Percentiles rank a stretch among this genome's conserved stretches.
phyloP scores from a whole-genome alignment of 2,329 filamentous ascomycete genomes.

The Colletotrichum somersetense region DNA sequence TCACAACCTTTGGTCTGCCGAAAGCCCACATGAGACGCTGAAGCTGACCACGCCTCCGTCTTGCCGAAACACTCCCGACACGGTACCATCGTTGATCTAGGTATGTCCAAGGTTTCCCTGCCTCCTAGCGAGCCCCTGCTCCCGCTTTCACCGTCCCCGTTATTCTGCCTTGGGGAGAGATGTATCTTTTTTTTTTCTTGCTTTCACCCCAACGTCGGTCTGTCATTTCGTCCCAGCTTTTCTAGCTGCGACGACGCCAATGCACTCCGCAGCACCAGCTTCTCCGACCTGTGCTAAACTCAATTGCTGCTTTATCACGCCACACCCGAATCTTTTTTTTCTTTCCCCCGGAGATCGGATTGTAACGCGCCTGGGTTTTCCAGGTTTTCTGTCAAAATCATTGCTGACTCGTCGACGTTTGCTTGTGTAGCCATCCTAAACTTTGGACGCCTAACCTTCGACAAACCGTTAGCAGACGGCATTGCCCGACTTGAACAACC shows the following conservation, averaged over 20 bases:
- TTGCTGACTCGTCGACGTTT: conserved; percentile 24
- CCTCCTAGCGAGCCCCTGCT: conserved; percentile 5
- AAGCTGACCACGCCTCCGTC: conserved; percentile 22
- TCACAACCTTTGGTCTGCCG: conserved; percentile 9
- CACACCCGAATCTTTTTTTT: neutral
- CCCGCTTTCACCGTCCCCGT: neutral
- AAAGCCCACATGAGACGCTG: conserved; percentile 28
- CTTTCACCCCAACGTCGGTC: conserved; percentile 10
- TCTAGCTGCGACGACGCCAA: conserved; percentile 31
- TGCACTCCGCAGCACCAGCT: conserved; percentile 14
- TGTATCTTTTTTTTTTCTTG: neutral
- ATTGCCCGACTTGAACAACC: conserved; percentile 29
- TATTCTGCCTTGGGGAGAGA: neutral
- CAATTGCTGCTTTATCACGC: conserved; percentile 12
- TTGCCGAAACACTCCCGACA: conserved; percentile 42
- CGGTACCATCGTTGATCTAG: conserved; percentile 25
- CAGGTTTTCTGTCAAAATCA: conserved; percentile 34
- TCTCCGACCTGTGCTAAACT: conserved; percentile 28
- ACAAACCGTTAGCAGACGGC: conserved; percentile 22
- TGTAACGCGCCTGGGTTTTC: conserved; percentile 17
- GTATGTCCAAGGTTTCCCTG: conserved; percentile 31
- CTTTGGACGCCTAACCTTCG: conserved; percentile 24
- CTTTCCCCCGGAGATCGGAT: conserved; percentile 20
- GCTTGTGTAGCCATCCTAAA: conserved; percentile 27
- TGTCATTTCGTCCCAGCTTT: conserved; percentile 24